These are phyloP conservation scores for Durio zibethinus DNA, from an alignment of 345 rosid genomes.

Conservation along the genomic window DNA sequence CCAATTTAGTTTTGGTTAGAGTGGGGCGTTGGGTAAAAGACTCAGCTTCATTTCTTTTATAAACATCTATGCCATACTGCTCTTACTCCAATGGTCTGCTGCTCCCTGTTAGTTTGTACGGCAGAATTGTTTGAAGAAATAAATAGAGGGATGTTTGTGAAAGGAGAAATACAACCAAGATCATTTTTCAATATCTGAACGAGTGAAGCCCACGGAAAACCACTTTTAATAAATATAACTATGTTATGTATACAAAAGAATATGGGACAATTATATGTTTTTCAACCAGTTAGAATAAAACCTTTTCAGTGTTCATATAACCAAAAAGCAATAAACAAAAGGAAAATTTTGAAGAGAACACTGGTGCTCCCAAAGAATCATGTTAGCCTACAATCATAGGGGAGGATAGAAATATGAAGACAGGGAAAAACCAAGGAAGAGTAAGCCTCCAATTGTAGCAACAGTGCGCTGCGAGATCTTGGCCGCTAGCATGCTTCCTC, in stretches of 20 bases:
- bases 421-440: constrained; percentile 84
- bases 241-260: not conserved
- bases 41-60: too few relatives aligned
- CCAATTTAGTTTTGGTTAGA: too few relatives aligned
- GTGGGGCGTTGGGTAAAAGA: too few relatives aligned
- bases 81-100: too few relatives aligned
- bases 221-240: not conserved
- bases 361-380: constrained; percentile 1
- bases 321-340: not conserved
- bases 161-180: not conserved
- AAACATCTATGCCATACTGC: too few relatives aligned
- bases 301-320: not conserved
- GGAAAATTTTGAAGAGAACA: not conserved
- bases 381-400: constrained; percentile 32
- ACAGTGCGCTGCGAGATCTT: constrained; percentile 94
- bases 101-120: too few relatives aligned
- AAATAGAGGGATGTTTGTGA: not conserved
- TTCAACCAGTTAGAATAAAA: not conserved
- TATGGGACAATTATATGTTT: not conserved
- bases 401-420: constrained; percentile 98
- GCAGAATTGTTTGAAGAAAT: not conserved
- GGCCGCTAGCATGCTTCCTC: constrained; percentile 97
- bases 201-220: not conserved
- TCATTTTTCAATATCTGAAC: not conserved
- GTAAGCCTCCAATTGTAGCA: constrained; percentile 87